These are phyloP conservation scores for Mortierella claussenii DNA, from an alignment of 192 early-diverging fungal species.

Conservation along the genomic window DNA sequence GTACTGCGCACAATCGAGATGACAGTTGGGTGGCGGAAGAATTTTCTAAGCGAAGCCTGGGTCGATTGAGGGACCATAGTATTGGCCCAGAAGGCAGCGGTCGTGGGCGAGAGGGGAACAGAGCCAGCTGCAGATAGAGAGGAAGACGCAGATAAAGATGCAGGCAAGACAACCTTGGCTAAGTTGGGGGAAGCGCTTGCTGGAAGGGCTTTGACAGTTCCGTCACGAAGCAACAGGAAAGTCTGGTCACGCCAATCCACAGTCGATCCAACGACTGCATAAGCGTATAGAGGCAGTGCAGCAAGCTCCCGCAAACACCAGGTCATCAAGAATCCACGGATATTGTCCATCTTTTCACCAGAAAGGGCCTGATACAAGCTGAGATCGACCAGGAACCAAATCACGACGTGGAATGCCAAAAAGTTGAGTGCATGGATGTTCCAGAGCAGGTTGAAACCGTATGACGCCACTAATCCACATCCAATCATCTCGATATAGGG, in stretches of 20 bases:
- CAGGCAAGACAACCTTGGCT: conserved; percentile 10
- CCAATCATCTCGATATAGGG: conserved; percentile 93
- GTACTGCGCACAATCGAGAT: conserved; percentile 51
- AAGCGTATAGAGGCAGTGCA: conserved; percentile 86
- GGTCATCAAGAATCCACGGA: conserved; percentile 68
- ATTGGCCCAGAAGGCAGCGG: conserved; percentile 45
- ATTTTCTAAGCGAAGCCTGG: conserved; percentile 29
- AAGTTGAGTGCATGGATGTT: conserved; percentile 58
- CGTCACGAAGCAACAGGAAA: conserved; percentile 70
- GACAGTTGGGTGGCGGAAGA: conserved; percentile 48
- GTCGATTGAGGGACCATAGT: conserved; percentile 51
- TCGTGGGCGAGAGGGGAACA: conserved; percentile 16
- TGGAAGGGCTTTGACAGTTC: conserved; percentile 65
- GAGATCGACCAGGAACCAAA: conserved; percentile 74
- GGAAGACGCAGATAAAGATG: conserved; percentile 3
- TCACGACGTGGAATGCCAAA: conserved; percentile 60
- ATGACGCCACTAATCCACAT: conserved; percentile 77
- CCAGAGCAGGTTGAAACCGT: conserved; percentile 70
- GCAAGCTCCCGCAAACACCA: conserved; percentile 87
- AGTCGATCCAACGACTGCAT: conserved; percentile 82
- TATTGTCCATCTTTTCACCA: conserved; percentile 45
- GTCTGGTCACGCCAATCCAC: conserved; percentile 89
- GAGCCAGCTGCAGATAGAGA: conserved; percentile 2
- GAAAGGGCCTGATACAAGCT: conserved; percentile 58
- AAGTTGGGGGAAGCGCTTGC: conserved; percentile 2